phyloP scores from a whole-genome alignment of 305 asterid genomes.

The Andrographis paniculata region DNA sequence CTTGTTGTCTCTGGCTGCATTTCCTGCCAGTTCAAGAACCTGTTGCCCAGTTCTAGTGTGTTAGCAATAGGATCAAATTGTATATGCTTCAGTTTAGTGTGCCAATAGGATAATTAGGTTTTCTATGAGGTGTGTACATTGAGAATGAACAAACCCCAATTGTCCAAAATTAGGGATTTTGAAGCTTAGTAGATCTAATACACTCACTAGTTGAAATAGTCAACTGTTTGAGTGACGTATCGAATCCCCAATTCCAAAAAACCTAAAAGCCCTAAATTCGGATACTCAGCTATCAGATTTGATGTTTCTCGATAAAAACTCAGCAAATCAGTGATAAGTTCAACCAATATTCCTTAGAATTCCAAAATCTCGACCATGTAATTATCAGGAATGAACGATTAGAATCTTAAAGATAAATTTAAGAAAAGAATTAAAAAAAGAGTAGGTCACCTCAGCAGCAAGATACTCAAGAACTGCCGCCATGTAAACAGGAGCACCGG shows the following conservation, averaged over 20 bases:
- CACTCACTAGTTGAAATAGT: neutral
- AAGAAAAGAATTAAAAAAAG: neutral
- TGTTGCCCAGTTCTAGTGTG: neutral
- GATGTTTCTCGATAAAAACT: too few relatives aligned
- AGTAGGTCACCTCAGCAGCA: conserved; percentile 21
- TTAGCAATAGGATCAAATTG: too few relatives aligned
- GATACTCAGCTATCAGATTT: too few relatives aligned
- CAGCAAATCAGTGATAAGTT: neutral
- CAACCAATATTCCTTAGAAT: neutral
- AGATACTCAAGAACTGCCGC: conserved; percentile 32
- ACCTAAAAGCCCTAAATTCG: conserved; percentile 5
- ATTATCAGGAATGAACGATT: neutral
- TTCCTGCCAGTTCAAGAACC: conserved; percentile 53
- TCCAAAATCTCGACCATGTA: neutral
- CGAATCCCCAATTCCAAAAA: neutral
- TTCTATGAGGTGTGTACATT: too few relatives aligned
- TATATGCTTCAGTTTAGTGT: too few relatives aligned
- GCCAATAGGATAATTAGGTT: too few relatives aligned
- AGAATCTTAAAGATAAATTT: too few relatives aligned
- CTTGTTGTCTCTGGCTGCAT: conserved; percentile 56
- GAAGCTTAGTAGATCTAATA: too few relatives aligned
- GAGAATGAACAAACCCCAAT: neutral
- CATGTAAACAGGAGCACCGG: conserved; percentile 26
- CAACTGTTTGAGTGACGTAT: too few relatives aligned
- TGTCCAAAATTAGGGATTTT: too few relatives aligned